Evolutionary conservation across 2,329 filamentous ascomycete genomes (phyloP).

Genomic region (Penicillium decumbens): DNA sequence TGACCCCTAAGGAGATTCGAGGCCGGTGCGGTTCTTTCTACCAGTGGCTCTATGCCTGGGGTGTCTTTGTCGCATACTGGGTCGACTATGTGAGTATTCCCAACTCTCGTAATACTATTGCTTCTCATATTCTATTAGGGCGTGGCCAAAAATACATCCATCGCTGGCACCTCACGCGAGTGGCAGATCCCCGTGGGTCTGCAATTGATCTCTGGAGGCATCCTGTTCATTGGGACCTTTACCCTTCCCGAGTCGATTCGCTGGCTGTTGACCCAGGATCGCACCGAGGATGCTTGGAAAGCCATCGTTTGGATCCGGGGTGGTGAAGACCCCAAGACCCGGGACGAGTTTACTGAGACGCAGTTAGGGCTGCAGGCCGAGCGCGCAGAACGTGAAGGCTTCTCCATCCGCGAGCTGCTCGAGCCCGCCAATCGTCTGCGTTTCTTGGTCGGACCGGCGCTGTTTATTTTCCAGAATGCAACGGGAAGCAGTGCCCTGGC

Average conservation of each 20-base stretch:
- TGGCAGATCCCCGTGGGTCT: constrained; percentile 59
- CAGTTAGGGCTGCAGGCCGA: constrained; percentile 45
- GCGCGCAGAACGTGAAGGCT: constrained; percentile 39
- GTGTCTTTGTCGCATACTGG: constrained; percentile 49
- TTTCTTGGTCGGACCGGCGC: constrained; percentile 38
- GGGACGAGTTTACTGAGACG: constrained; percentile 48
- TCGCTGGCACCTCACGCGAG: constrained; percentile 27
- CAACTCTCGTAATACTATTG: constrained; percentile 38
- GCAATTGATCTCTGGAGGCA: constrained; percentile 44
- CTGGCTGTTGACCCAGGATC: constrained; percentile 44
- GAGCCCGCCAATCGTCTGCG: constrained; percentile 42
- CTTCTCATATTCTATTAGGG: constrained; percentile 48
- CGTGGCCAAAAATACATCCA: constrained; percentile 39
- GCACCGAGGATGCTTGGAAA: constrained; percentile 32
- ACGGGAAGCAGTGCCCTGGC: constrained; percentile 50
- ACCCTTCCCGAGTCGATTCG: constrained; percentile 59
- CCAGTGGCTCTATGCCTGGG: constrained; percentile 46
- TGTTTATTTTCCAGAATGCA: constrained; percentile 48
- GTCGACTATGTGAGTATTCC: constrained; percentile 41
- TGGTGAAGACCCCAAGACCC: constrained; percentile 33
- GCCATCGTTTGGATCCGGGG: constrained; percentile 44
- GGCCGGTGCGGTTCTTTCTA: constrained; percentile 48
- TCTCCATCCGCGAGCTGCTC: constrained; percentile 42
- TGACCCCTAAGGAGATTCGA: constrained; percentile 41
- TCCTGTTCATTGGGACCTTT: constrained; percentile 50